phyloP scores from a whole-genome alignment of 352 stramenopile genomes.

The Aphanomyces astaci region DNA sequence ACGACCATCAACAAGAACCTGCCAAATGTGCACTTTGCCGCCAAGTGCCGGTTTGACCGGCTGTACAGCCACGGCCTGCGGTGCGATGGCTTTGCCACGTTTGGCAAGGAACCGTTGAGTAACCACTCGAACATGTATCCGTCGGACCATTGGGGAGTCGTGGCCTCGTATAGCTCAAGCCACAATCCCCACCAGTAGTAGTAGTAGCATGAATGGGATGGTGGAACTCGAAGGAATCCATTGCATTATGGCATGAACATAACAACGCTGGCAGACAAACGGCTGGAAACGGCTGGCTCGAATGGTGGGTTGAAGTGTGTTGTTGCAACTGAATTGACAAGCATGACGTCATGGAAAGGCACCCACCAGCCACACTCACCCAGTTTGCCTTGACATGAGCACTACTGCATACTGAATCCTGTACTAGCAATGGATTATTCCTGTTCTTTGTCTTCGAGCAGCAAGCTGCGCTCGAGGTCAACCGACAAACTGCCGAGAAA shows the following conservation, averaged over 20 bases:
- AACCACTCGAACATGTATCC: slow-evolving; percentile 9
- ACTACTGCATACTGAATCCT: no score
- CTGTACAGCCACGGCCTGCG: slow-evolving; percentile 3
- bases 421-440: no score
- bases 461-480: slow-evolving; percentile 46
- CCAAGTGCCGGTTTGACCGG: slow-evolving; percentile 22
- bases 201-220: neutral
- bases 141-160: slow-evolving; percentile 20
- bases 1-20: slow-evolving; percentile 24
- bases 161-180: slow-evolving; percentile 2
- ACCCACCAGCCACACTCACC: no score
- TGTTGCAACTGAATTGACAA: no score
- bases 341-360: no score
- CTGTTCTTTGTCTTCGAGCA: slow-evolving; percentile 1
- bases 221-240: neutral
- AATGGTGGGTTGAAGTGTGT: no score
- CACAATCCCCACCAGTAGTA: neutral
- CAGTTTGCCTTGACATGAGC: no score
- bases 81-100: slow-evolving; percentile 8
- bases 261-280: no score
- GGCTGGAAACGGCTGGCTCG: no score
- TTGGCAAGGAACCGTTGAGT: neutral
- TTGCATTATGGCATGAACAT: no score
- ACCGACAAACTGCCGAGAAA: slow-evolving; percentile 82
- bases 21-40: neutral